phyloP scores from a whole-genome alignment of 1,284 basidiomycete species.

The Cronartium quercuum region DNA sequence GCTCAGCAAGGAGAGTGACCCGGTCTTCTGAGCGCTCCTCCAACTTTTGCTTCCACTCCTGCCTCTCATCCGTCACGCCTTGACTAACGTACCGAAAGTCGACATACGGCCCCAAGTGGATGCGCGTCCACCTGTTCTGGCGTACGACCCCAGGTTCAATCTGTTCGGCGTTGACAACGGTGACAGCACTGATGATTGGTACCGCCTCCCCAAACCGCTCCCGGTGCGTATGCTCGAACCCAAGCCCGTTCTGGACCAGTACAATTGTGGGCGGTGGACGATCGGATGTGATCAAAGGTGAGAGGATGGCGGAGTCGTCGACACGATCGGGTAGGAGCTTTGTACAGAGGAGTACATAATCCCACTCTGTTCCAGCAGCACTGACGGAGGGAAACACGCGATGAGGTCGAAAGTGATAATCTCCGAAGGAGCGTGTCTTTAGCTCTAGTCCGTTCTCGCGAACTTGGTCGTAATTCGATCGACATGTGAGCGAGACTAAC shows the following conservation, averaged over 20 bases:
- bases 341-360: conserved; percentile 52
- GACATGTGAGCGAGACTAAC: conserved; percentile 51
- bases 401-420: conserved; percentile 50
- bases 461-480: conserved; percentile 52
- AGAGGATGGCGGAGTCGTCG: conserved; percentile 50
- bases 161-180: conserved; percentile 52
- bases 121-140: conserved; percentile 53
- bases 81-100: conserved; percentile 40
- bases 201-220: conserved; percentile 47
- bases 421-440: conserved; percentile 50
- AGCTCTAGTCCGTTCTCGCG: conserved; percentile 48
- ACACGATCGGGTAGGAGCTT: conserved; percentile 51
- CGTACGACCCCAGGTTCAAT: conserved; percentile 48
- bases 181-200: conserved; percentile 51
- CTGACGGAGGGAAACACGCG: conserved; percentile 48
- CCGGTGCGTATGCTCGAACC: conserved; percentile 51
- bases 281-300: conserved; percentile 44
- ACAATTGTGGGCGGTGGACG: conserved; percentile 44
- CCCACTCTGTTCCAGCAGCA: conserved; percentile 47
- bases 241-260: conserved; percentile 53
- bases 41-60: not conserved
- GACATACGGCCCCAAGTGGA: conserved; percentile 51
- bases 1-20: conserved; percentile 39
- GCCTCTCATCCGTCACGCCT: not conserved
- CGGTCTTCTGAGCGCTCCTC: conserved; percentile 26